Evolutionary conservation across 1,139 yeast genomes (phyloP).

Genomic region (Wickerhamiella infanticola): DNA sequence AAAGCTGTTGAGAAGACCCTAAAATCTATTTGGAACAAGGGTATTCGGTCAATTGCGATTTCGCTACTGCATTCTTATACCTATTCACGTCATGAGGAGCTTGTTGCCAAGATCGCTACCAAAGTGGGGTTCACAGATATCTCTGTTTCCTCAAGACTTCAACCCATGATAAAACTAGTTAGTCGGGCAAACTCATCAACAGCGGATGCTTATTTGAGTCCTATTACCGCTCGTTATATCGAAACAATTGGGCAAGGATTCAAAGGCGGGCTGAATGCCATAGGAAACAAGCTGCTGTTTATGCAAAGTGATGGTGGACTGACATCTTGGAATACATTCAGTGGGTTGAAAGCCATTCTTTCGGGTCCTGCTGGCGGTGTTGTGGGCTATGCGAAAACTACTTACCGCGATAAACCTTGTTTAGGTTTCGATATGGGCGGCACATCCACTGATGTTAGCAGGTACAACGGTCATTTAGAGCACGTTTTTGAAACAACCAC

Average conservation of each 20-base stretch:
- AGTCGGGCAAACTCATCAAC: slow-evolving; percentile 59
- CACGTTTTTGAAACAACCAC: slow-evolving; percentile 40
- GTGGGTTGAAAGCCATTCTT: slow-evolving; percentile 37
- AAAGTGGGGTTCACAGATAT: slow-evolving; percentile 46
- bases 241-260: slow-evolving; percentile 47
- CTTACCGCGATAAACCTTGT: slow-evolving; percentile 29
- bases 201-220: slow-evolving; percentile 67
- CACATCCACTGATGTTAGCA: slow-evolving; percentile 42
- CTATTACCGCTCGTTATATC: slow-evolving; percentile 49
- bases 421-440: slow-evolving; percentile 51
- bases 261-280: slow-evolving; percentile 32
- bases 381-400: slow-evolving; percentile 38
- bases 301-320: slow-evolving; percentile 50
- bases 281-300: slow-evolving; percentile 32
- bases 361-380: slow-evolving; percentile 52
- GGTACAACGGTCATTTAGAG: slow-evolving; percentile 34
- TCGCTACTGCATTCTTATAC: slow-evolving; percentile 58
- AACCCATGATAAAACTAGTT: slow-evolving; percentile 61
- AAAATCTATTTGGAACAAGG: slow-evolving; percentile 32
- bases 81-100: slow-evolving; percentile 46
- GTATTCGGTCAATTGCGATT: slow-evolving; percentile 51
- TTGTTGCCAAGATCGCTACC: slow-evolving; percentile 42
- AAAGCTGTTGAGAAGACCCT: slow-evolving; percentile 29
- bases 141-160: slow-evolving; percentile 47
- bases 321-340: slow-evolving; percentile 32